Base-by-base conservation (phyloP, 2,329 filamentous ascomycete genomes). In the Periconia macrospinosa region DNA sequence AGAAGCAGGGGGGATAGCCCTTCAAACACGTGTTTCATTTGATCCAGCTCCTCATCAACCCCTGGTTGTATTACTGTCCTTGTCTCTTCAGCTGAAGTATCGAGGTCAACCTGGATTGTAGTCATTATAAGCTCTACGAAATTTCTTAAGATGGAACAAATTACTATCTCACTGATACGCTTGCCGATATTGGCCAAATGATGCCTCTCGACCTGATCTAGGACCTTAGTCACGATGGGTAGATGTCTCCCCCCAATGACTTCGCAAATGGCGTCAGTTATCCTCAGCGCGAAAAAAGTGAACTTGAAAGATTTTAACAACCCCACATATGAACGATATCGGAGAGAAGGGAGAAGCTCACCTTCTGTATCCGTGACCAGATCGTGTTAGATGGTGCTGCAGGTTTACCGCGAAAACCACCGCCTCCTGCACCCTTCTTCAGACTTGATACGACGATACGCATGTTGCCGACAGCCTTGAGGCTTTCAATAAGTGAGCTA, bases 391-490 rank as follows among this genome's bases (percentile, higher is more conserved):
- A 83, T 57, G 89, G 82, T 0, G 85, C 84, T 14, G 76, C 77
- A 30, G 76, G 75, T 47, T 79, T 80, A 2, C 78, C 78, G 15
- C 43, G 52, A n/a, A 37, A 45, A 30, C 23, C 43, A 6, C 77
- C 76, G 5, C 80, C 77, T 63, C 85, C 87, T n/a, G 89, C 82
- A 0, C 94, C 94, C 71, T 90, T 95, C 52, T 83, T 86, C 10
- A 99, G 77, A 62, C 89, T 87, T 18, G 83, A 78, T 50, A 95
- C 80, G 0, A 86, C 78, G 2, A 82, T 81, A 19, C 84, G 85
- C 68, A 96, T 85, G 64, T 96, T 92, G 60, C 88, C 89, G 50
- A 96, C 82, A 55, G 83, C 86, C 48, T 83, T 85, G 43, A 97
- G 72, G 33, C 81, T 82, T 45, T 83, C 83, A 0, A 79, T 77